These are phyloP conservation scores for Omphalotus guepiniiformis DNA, from an alignment of 768 basidiomycete genomes.

Conservation along the genomic window DNA sequence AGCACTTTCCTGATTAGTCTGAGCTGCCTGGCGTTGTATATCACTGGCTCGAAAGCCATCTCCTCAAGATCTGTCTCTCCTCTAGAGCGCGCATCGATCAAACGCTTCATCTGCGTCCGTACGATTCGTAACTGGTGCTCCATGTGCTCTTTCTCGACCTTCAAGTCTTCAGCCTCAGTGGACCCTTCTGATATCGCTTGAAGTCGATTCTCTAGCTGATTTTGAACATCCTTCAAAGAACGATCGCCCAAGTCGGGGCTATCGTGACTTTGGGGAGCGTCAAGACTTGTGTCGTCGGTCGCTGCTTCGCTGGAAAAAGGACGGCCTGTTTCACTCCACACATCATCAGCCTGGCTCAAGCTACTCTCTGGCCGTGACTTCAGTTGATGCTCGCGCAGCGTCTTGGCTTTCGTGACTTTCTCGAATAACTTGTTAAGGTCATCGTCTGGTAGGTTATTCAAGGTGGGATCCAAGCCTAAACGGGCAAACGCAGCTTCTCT, in stretches of 20 bases:
- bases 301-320: slow-evolving; percentile 72
- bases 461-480: slow-evolving; percentile 80
- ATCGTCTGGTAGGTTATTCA: slow-evolving; percentile 92
- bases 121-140: slow-evolving; percentile 81
- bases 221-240: slow-evolving; percentile 66
- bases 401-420: slow-evolving; percentile 90
- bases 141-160: slow-evolving; percentile 91
- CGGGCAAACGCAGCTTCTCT: slow-evolving; percentile 89
- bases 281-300: slow-evolving; percentile 87
- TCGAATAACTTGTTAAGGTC: slow-evolving; percentile 93
- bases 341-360: slow-evolving; percentile 78
- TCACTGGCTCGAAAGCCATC: slow-evolving; percentile 69
- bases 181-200: slow-evolving; percentile 51
- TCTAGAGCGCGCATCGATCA: slow-evolving; percentile 69
- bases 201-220: slow-evolving; percentile 69
- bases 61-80: slow-evolving; percentile 69
- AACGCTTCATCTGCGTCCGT: slow-evolving; percentile 75
- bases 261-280: slow-evolving; percentile 51
- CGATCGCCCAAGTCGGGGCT: slow-evolving; percentile 65
- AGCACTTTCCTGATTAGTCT: slow-evolving; percentile 79
- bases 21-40: slow-evolving; percentile 80
- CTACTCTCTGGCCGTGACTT: slow-evolving; percentile 89
- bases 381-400: slow-evolving; percentile 74
- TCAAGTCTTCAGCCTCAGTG: slow-evolving; percentile 78
- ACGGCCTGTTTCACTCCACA: slow-evolving; percentile 87